Base-by-base conservation (phyloP, 2,329 filamentous ascomycete genomes). In the Colletotrichum tabaci region DNA sequence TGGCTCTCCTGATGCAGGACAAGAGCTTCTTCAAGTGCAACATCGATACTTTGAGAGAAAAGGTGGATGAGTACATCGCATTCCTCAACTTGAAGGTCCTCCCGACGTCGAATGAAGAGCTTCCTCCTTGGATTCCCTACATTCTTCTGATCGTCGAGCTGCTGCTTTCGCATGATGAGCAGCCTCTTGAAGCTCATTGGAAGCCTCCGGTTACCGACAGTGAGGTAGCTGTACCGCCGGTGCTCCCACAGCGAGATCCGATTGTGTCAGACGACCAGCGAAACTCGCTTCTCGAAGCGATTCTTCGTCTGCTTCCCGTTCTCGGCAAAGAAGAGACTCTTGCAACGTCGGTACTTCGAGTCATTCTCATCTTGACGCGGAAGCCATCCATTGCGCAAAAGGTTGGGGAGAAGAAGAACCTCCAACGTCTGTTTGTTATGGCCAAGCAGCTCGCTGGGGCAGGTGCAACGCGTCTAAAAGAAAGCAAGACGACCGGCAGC, bases 361-460 rank as follows among this genome's bases (percentile, higher is more conserved):
- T 98, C 15, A 84, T 99, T 44, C 94, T 97, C 40, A 95, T 98
- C 73, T 85, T 99, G 40, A 98, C 96, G 1, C 90, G 97, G 26
- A 89, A 90, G 71, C 92, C 94, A 61, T 86, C 89, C 16, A 87
- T 97, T 73, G 95, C 96, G 2, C 88, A 90, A 74, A 86, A 88
- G 55, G 87, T 98, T 57, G 94, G 94, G 6, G 93, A 98, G 79
- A 98, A 95, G 84, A 93, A 92, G 79, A 97, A 97, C 76, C 87
- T 99, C 60, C 94, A 96, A 78, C 90, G 94, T 38, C 86, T 99
- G 26, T 98, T 99, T 81, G 89, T 98, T 62, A 98, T 98, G 94
- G 91, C 96, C 68, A 97, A 97, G 80, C 96, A 98, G 80, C 89
- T 98, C 71, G 92, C 94, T 23, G 93, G 93, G 35, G 88, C 91